Evolutionary conservation across 257 asterid genomes (phyloP).

Genomic region (Craterostigma plantagineum): DNA sequence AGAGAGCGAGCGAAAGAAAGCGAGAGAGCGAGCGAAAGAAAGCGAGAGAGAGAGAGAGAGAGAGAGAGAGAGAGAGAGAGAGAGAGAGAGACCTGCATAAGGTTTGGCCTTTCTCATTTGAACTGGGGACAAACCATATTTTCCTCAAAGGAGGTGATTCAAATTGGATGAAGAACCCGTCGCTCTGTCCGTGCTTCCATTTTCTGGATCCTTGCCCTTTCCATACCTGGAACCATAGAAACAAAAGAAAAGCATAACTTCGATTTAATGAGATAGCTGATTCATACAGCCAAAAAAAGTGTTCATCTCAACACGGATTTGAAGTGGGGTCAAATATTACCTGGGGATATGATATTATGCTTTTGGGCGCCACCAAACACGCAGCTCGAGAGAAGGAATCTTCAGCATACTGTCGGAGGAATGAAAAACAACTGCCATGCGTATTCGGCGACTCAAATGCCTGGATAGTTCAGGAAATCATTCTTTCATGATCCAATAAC

Average conservation of each 20-base stretch:
- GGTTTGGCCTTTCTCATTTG: slow-evolving; percentile 62
- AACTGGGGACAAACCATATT: slow-evolving; percentile 80
- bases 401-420: slow-evolving; percentile 85
- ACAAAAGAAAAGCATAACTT: slow-evolving; percentile 5
- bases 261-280: neutral
- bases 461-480: slow-evolving; percentile 23
- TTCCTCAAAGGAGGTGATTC: slow-evolving; percentile 59
- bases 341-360: slow-evolving; percentile 87
- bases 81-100: slow-evolving; percentile 74
- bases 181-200: slow-evolving; percentile 93
- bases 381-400: slow-evolving; percentile 77
- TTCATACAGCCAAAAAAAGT: neutral
- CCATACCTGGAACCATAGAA: slow-evolving; percentile 53
- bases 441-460: slow-evolving; percentile 99
- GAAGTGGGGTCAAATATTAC: slow-evolving; percentile 17
- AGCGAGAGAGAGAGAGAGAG: neutral
- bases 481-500: too few species aligned
- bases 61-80: too few species aligned
- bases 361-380: slow-evolving; percentile 70
- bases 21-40: too few species aligned
- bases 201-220: slow-evolving; percentile 98
- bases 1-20: too few species aligned
- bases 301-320: too few species aligned
- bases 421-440: slow-evolving; percentile 61
- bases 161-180: slow-evolving; percentile 86